phyloP scores from a whole-genome alignment of 2,329 filamentous ascomycete species.

The Gaeumannomyces tritici region DNA sequence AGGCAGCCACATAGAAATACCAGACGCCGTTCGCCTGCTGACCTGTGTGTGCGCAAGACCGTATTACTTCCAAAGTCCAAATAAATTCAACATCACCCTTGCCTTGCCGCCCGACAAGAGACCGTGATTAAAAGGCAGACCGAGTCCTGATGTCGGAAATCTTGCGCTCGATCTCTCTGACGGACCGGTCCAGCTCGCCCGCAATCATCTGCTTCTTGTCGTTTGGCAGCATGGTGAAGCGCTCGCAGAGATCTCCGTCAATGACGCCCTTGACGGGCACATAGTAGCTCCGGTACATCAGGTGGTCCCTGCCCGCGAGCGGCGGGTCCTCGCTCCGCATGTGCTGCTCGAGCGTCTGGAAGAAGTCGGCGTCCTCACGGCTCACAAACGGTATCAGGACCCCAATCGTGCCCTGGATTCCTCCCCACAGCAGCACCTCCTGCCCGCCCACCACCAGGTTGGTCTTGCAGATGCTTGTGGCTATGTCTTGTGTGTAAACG shows the following conservation, averaged over 20 bases:
- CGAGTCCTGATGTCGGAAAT: constrained; percentile 61
- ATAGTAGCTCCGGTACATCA: constrained; percentile 94
- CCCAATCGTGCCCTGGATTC: constrained; percentile 87
- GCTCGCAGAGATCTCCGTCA: constrained; percentile 92
- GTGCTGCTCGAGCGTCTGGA: constrained; percentile 86
- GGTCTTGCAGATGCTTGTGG: constrained; percentile 81
- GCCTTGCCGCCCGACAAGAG: no score
- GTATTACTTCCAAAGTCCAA: neutral
- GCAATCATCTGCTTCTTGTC: constrained; percentile 96
- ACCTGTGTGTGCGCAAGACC: neutral
- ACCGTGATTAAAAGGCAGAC: constrained; percentile 40
- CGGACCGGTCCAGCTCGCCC: constrained; percentile 79
- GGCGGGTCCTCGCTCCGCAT: constrained; percentile 80
- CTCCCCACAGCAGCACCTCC: constrained; percentile 87
- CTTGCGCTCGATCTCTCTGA: constrained; percentile 91
- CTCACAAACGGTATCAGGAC: constrained; percentile 86
- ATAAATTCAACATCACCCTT: no score
- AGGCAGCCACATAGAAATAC: neutral
- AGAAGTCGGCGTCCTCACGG: constrained; percentile 94
- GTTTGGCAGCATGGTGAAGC: constrained; percentile 71
- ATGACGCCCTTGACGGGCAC: constrained; percentile 94
- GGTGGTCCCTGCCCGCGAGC: constrained; percentile 82
- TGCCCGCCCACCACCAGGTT: constrained; percentile 84
- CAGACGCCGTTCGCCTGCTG: neutral
- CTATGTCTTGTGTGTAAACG: constrained; percentile 85